A percentile compares a stretch with the other conserved stretches of the same genome.
Conservation (phyloP, 192 early-diverging fungal species). For the Gryganskiella cystojenkinii region DNA sequence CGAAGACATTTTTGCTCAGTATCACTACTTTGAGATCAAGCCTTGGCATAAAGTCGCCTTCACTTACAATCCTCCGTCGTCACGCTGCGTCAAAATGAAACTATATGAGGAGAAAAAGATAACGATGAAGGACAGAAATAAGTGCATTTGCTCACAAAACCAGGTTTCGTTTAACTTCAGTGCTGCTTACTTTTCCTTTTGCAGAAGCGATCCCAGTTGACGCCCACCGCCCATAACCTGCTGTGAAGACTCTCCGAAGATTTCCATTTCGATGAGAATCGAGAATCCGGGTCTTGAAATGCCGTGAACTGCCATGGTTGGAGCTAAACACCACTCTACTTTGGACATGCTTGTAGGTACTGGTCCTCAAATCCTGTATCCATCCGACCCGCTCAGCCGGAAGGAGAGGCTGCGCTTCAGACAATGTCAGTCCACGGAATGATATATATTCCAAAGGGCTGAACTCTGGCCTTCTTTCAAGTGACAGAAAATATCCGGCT, state of each 20-base stretch:
- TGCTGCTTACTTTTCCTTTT: too few relatives aligned
- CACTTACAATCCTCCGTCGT: too few relatives aligned
- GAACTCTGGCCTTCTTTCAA: constrained; percentile 11
- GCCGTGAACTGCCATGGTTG: constrained; percentile 4
- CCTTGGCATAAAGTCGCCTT: too few relatives aligned
- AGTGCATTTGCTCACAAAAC: too few relatives aligned
- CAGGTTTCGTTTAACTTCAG: too few relatives aligned
- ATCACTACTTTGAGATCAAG: too few relatives aligned
- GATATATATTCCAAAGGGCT: constrained; percentile 13
- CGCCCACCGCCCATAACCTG: constrained; percentile 1
- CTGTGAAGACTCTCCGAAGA: constrained; percentile 11
- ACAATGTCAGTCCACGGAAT: constrained; percentile 1
- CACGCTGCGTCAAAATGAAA: too few relatives aligned
- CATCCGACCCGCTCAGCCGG: constrained; percentile 10
- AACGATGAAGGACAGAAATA: too few relatives aligned
- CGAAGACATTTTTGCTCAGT: too few relatives aligned
- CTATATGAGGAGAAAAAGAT: too few relatives aligned
- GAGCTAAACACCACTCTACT: constrained; percentile 4
- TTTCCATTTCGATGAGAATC: constrained; percentile 7
- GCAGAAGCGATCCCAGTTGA: constrained; percentile 1
- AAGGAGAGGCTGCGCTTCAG: not conserved
- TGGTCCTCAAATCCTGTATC: constrained; percentile 8
- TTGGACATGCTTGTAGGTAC: constrained; percentile 1
- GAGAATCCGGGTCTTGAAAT: not conserved
- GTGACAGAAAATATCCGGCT: constrained; percentile 10